Evolutionary conservation across 2,329 filamentous ascomycete genomes (phyloP).

Genomic region (Xylogone sp.): DNA sequence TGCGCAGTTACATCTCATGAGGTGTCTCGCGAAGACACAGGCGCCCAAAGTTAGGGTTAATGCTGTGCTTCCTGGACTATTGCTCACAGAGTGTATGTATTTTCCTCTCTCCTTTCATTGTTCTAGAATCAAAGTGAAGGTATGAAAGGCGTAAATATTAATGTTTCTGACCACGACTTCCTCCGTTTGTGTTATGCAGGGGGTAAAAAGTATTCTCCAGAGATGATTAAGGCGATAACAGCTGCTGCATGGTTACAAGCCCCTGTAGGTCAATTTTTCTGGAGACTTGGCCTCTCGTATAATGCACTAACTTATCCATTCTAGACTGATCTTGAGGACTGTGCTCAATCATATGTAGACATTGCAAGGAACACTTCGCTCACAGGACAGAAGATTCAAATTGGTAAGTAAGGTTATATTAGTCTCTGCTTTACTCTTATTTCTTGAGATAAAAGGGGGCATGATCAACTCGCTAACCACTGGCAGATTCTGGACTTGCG

Average conservation of each 20-base stretch:
- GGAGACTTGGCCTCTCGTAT: too few relatives aligned
- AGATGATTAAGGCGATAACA: slow-evolving; percentile 44
- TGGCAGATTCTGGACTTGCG: neutral
- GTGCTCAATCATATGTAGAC: slow-evolving; percentile 51
- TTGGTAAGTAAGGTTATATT: slow-evolving; percentile 20
- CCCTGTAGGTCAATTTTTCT: slow-evolving; percentile 47
- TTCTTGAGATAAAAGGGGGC: neutral
- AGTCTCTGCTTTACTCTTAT: neutral
- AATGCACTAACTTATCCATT: too few relatives aligned
- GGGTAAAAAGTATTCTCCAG: slow-evolving; percentile 45
- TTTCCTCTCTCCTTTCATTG: too few relatives aligned
- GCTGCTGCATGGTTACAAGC: slow-evolving; percentile 51
- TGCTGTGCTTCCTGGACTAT: slow-evolving; percentile 58
- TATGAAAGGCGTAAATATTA: neutral
- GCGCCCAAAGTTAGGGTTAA: slow-evolving; percentile 62
- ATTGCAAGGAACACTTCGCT: slow-evolving; percentile 43
- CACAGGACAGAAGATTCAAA: slow-evolving; percentile 28
- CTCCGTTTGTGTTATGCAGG: slow-evolving; percentile 32
- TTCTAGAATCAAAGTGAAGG: too few relatives aligned
- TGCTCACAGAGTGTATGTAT: slow-evolving; percentile 61
- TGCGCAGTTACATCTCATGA: slow-evolving; percentile 59
- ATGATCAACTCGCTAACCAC: neutral
- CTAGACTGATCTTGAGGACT: slow-evolving; percentile 48
- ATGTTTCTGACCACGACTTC: neutral
- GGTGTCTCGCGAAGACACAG: slow-evolving; percentile 58